Evolutionary conservation across 495 filamentous ascomycete genomes (phyloP), one percentile per base, ranked within the genome.

Genomic region (Geoglossum glabrum): DNA sequence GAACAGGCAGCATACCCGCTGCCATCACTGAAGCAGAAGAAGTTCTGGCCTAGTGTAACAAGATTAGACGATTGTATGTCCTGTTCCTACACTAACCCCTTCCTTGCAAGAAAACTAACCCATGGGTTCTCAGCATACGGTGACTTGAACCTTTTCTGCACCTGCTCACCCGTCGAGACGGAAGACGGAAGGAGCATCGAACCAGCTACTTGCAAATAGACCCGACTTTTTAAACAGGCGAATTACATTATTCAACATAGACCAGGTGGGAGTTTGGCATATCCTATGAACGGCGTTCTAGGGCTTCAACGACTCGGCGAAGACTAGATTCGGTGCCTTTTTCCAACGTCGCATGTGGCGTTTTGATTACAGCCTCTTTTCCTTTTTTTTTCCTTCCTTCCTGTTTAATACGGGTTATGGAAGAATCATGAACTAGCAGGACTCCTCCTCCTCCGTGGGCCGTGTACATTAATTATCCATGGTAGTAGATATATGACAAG

Each of bases 31-130:
- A 79, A 79, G 71, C 86, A 94, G 78, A 95, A 93, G 82, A 98
- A 98, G 75, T 96, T 97, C 73, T 98, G 92, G 92, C 90, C 92
- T 0, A 84, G 75, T 34, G 88, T 96, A 34, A 86, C 86, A 8
- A 76, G 92, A 65, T 74, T 97, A 31, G 84, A 98, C 71, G 93
- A 98, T 75, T 79, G 88, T 90, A 73, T 74, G 80, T 74, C n/a
- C n/a, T n/a, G 52, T 49, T 27, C 49, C 52, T 19, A 17, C 26
- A 23, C 31, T 17, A 1, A 30, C 19, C n/a, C 23, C 11, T 2
- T 45, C 40, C 17, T 17, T 52, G 19, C 31, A 15, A 21, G 11
- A 31, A 10, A 50, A 7, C 26, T 33, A 28, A 28, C 26, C 47
- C 45, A 23, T 23, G 25, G 21, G 45, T 74, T n/a, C 46, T 40